These are phyloP conservation scores for Tricholoma furcatifolium DNA, from an alignment of 768 basidiomycete species.

Conservation along the genomic window DNA sequence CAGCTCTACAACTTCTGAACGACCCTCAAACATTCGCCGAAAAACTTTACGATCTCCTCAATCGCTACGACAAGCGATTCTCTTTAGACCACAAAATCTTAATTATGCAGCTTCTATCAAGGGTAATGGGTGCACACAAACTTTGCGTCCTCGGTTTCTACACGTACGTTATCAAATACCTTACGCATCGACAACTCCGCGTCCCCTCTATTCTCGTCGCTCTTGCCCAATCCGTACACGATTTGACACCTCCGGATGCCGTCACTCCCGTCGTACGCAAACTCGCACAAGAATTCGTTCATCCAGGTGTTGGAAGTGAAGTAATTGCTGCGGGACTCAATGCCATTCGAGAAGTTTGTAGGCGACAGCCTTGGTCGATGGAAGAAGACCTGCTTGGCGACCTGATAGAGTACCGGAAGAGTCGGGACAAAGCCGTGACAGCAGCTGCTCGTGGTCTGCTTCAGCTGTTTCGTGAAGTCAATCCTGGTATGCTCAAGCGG, in stretches of 20 bases:
- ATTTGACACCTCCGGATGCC: constrained; percentile 91
- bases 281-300: constrained; percentile 93
- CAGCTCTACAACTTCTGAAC: constrained; percentile 87
- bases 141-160: constrained; percentile 94
- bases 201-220: constrained; percentile 92
- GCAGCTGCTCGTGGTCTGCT: constrained; percentile 87
- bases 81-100: constrained; percentile 96
- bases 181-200: constrained; percentile 87
- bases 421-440: constrained; percentile 89
- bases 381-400: constrained; percentile 92
- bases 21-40: constrained; percentile 97
- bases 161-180: constrained; percentile 93
- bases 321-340: constrained; percentile 98
- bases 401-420: constrained; percentile 92
- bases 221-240: constrained; percentile 93
- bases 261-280: constrained; percentile 88
- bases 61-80: constrained; percentile 89
- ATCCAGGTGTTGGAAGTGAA: constrained; percentile 94
- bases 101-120: constrained; percentile 93
- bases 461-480: constrained; percentile 93
- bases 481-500: constrained; percentile 87
- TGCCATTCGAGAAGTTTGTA: constrained; percentile 90
- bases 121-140: constrained; percentile 92
- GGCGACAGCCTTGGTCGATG: constrained; percentile 95
- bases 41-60: constrained; percentile 84